Conservation (phyloP, 1,139 yeast genomes). For the Wickerhamomyces sp. region DNA sequence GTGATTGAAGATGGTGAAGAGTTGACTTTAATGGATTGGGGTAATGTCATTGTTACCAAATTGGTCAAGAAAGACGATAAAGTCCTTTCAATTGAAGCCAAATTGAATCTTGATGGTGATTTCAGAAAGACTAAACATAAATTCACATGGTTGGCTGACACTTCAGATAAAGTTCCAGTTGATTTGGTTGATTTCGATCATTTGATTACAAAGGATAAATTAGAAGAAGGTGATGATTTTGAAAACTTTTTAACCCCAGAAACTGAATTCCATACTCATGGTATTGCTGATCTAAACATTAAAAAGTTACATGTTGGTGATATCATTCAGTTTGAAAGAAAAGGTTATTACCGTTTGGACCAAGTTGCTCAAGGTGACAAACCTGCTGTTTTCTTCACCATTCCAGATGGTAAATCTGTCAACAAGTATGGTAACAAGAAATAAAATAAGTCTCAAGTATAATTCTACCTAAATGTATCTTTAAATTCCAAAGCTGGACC, state of each 20-base stretch:
- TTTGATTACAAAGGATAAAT: slow-evolving; percentile 90
- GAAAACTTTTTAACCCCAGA: slow-evolving; percentile 88
- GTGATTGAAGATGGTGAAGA: slow-evolving; percentile 73
- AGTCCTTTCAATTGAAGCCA: slow-evolving; percentile 66
- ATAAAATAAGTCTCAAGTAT: too few relatives aligned
- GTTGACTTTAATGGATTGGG: slow-evolving; percentile 98
- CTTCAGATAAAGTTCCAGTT: slow-evolving; percentile 62
- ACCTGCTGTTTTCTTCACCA: slow-evolving; percentile 79
- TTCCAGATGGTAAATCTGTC: slow-evolving; percentile 93
- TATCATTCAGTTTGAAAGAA: slow-evolving; percentile 92
- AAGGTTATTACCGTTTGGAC: slow-evolving; percentile 91
- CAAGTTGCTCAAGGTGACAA: slow-evolving; percentile 50
- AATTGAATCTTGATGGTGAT: slow-evolving; percentile 90
- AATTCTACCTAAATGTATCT: too few relatives aligned
- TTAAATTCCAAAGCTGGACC: too few relatives aligned
- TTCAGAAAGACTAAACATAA: slow-evolving; percentile 96
- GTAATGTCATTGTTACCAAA: slow-evolving; percentile 80
- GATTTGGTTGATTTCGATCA: slow-evolving; percentile 92
- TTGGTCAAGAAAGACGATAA: slow-evolving; percentile 56
- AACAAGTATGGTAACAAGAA: slow-evolving; percentile 76
- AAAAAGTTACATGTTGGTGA: slow-evolving; percentile 76
- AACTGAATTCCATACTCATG: slow-evolving; percentile 79
- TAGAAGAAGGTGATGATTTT: slow-evolving; percentile 91
- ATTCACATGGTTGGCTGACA: slow-evolving; percentile 91
- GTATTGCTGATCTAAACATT: slow-evolving; percentile 78